Evolutionary conservation across 495 filamentous ascomycete species (phyloP).

Genomic region (Podospora sp.): DNA sequence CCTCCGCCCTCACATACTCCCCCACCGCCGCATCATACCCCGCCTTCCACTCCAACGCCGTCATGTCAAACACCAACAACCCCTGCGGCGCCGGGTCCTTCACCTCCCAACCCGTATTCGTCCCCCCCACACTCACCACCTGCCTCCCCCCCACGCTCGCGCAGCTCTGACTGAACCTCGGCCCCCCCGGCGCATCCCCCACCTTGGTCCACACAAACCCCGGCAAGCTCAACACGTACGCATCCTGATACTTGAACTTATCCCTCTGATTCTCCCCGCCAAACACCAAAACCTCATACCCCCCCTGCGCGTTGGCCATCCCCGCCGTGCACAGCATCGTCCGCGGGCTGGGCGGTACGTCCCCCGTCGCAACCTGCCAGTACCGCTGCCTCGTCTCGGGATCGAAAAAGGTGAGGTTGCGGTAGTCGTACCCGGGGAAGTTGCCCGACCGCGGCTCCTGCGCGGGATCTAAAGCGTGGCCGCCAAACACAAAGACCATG

Average conservation of each 20-base stretch:
- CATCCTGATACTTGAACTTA: too few relatives aligned
- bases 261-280: too few relatives aligned
- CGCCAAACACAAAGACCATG: too few relatives aligned
- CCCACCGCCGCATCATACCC: constrained; percentile 6
- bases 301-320: constrained; percentile 34
- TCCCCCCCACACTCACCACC: constrained; percentile 33
- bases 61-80: constrained; percentile 23
- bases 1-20: constrained; percentile 13
- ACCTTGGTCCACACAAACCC: too few relatives aligned
- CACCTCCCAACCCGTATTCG: neutral
- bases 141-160: constrained; percentile 41
- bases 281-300: constrained; percentile 32
- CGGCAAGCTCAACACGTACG: too few relatives aligned
- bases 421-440: constrained; percentile 31
- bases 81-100: constrained; percentile 18
- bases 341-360: constrained; percentile 23
- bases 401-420: constrained; percentile 40
- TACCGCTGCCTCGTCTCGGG: constrained; percentile 39
- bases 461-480: too few relatives aligned
- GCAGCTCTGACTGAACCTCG: constrained; percentile 35
- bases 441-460: too few relatives aligned
- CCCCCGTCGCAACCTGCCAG: constrained; percentile 37
- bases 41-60: constrained; percentile 14
- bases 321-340: constrained; percentile 36
- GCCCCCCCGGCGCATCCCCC: too few relatives aligned